These are phyloP conservation scores for Colletotrichum orchidophilum DNA, from an alignment of 2,329 filamentous ascomycete species.

Conservation along the genomic window DNA sequence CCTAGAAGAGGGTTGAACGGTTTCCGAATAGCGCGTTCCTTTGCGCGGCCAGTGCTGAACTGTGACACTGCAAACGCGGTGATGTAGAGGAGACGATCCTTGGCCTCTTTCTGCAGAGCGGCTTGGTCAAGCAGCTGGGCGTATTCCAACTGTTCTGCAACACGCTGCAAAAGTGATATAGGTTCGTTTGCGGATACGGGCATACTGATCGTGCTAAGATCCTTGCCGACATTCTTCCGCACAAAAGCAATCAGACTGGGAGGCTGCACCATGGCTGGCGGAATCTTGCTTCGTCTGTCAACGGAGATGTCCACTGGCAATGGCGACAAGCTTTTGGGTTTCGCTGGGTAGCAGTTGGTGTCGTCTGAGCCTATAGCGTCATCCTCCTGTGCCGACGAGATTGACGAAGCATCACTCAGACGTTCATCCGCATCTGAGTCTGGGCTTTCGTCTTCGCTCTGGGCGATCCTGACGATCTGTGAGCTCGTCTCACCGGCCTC, in stretches of 20 bases:
- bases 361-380: constrained; percentile 70
- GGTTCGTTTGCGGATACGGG: constrained; percentile 97
- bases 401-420: constrained; percentile 64
- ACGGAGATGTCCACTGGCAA: constrained; percentile 76
- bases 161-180: constrained; percentile 84
- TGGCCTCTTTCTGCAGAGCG: constrained; percentile 65
- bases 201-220: constrained; percentile 96
- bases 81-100: constrained; percentile 83
- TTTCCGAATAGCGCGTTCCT: constrained; percentile 92
- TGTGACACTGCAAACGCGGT: constrained; percentile 91
- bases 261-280: constrained; percentile 78
- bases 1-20: constrained; percentile 97
- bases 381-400: constrained; percentile 66
- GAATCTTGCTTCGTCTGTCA: constrained; percentile 74
- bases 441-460: constrained; percentile 73
- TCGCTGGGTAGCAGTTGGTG: constrained; percentile 73
- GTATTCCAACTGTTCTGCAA: constrained; percentile 93
- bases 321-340: constrained; percentile 79
- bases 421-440: constrained; percentile 65
- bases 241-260: constrained; percentile 94
- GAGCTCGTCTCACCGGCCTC: constrained; percentile 71
- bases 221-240: constrained; percentile 97
- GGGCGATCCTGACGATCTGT: constrained; percentile 78
- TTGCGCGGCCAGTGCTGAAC: constrained; percentile 83
- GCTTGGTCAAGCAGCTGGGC: constrained; percentile 83